A percentile compares a stretch with the other conserved stretches of the same genome.
Evolutionary conservation across 169 alveolate genomes (phyloP).

Genomic region (Miamiensis avidus): DNA sequence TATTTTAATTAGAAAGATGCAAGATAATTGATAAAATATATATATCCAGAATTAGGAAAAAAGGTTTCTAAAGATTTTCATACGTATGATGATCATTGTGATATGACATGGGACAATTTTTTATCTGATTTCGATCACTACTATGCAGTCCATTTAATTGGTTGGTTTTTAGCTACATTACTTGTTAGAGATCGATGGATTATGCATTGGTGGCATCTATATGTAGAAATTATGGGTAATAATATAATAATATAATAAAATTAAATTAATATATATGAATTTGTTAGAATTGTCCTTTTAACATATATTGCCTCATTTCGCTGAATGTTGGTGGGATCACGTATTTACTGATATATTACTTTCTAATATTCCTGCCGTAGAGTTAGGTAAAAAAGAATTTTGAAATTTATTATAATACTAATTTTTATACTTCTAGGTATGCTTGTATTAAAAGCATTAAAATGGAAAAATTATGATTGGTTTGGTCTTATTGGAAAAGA

Average conservation of each 20-base stretch:
- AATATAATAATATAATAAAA: neutral
- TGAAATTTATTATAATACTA: no score
- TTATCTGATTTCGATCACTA: conserved; percentile 65
- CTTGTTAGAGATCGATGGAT: conserved; percentile 59
- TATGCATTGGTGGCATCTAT: conserved; percentile 59
- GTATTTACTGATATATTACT: conserved; percentile 53
- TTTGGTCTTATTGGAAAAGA: conserved; percentile 53
- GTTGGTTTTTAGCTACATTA: conserved; percentile 64
- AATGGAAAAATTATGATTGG: conserved; percentile 59
- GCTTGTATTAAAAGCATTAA: conserved; percentile 27
- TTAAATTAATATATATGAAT: neutral
- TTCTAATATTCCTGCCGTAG: conserved; percentile 58
- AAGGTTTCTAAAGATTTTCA: conserved; percentile 51
- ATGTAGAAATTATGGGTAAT: conserved; percentile 54
- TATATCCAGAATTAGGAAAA: conserved; percentile 34
- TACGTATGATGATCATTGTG: conserved; percentile 69
- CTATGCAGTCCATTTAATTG: conserved; percentile 54
- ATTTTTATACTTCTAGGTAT: neutral
- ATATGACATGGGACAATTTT: conserved; percentile 45
- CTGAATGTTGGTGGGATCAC: conserved; percentile 83
- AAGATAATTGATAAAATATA: conserved; percentile 39
- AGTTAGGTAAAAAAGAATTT: conserved; percentile 35
- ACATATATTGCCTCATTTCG: conserved; percentile 68
- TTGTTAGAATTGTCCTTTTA: conserved; percentile 54
- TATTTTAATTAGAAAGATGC: conserved; percentile 48